Evolutionary conservation across 495 filamentous ascomycete genomes (phyloP).

Genomic region (Neurospora sp.): DNA sequence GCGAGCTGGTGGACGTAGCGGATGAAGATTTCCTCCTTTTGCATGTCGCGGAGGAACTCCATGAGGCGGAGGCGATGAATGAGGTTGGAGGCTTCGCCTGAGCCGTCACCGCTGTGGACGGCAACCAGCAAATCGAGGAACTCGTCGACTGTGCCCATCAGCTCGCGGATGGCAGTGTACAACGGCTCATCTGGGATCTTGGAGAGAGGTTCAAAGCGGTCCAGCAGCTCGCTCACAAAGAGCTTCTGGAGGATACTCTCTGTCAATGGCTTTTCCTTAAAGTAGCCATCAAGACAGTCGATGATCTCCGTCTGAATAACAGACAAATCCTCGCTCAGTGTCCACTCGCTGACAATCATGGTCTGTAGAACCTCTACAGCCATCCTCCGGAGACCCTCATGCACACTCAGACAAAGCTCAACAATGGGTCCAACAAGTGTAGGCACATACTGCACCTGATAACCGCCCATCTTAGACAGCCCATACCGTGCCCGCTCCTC

Average conservation of each 20-base stretch:
- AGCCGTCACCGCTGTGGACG: slow-evolving; percentile 73
- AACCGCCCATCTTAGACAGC: slow-evolving; percentile 79
- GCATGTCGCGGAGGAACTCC: slow-evolving; percentile 96
- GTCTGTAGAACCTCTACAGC: slow-evolving; percentile 89
- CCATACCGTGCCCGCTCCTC: slow-evolving; percentile 68
- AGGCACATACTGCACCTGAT: slow-evolving; percentile 97
- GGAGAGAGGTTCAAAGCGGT: slow-evolving; percentile 65
- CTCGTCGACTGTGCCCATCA: slow-evolving; percentile 78
- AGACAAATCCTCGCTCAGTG: slow-evolving; percentile 82
- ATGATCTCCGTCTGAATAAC: slow-evolving; percentile 96
- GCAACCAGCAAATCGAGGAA: slow-evolving; percentile 85
- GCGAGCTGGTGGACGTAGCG: slow-evolving; percentile 93
- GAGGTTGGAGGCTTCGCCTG: slow-evolving; percentile 64
- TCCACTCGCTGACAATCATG: slow-evolving; percentile 99
- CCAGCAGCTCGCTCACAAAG: slow-evolving; percentile 78
- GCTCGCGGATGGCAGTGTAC: slow-evolving; percentile 61
- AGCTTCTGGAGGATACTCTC: slow-evolving; percentile 87
- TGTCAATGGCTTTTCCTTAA: slow-evolving; percentile 77
- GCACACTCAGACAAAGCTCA: slow-evolving; percentile 88
- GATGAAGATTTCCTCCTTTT: slow-evolving; percentile 93
- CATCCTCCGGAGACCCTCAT: slow-evolving; percentile 79
- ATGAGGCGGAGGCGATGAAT: slow-evolving; percentile 84
- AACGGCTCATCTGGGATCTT: slow-evolving; percentile 59
- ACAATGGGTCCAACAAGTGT: slow-evolving; percentile 84
- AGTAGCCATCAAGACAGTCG: slow-evolving; percentile 83